Evolutionary conservation across 192 early-diverging fungal species (phyloP).

Genomic region (Coemansia sp.): DNA sequence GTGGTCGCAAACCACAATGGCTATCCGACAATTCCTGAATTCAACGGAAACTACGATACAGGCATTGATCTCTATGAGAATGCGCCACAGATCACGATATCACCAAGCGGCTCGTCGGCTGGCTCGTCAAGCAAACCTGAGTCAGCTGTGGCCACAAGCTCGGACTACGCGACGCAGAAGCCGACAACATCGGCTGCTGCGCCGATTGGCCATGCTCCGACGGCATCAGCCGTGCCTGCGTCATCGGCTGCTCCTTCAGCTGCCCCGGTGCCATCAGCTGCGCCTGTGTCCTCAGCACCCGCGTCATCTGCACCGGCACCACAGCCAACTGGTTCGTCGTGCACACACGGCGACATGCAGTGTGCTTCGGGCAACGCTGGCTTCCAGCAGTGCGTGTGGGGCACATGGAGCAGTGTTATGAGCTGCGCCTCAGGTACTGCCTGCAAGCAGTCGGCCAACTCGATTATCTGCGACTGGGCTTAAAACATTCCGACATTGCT

Average conservation of each 20-base stretch:
- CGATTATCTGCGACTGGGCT: not conserved
- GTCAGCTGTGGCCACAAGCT: no score
- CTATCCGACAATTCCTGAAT: constrained; percentile 54
- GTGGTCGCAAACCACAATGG: constrained; percentile 25
- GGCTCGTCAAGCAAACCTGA: not conserved
- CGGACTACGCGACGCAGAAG: not conserved
- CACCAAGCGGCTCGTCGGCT: not conserved
- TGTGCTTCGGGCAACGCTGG: not conserved
- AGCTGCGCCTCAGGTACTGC: not conserved
- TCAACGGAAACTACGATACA: not conserved
- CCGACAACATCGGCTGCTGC: not conserved
- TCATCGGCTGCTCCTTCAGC: not conserved
- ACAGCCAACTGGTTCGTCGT: not conserved
- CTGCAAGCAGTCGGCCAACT: not conserved
- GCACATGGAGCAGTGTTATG: not conserved
- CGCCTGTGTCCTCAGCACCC: not conserved
- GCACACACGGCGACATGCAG: not conserved
- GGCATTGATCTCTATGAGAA: not conserved
- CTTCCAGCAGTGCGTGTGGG: not conserved
- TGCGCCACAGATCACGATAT: not conserved
- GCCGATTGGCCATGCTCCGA: not conserved
- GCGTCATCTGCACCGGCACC: not conserved
- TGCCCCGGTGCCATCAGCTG: not conserved
- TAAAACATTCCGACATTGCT: no score
- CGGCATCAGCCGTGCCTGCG: not conserved